Base-by-base conservation (phyloP, 192 early-diverging fungal genomes). In the Backusella parvicylindrica region DNA sequence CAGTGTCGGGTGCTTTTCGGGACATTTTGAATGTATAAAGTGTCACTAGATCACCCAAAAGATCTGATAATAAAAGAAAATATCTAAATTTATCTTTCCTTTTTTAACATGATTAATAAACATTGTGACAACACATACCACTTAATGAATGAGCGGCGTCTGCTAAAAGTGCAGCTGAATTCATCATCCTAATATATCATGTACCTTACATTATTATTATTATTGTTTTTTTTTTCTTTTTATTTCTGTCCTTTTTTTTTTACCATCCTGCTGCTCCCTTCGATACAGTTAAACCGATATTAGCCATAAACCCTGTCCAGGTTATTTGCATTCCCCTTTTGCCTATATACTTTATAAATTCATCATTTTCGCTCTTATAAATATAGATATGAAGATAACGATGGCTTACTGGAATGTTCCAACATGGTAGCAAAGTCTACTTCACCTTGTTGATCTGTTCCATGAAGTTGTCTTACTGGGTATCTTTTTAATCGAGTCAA, bases 121-220 rank as follows among this genome's bases (percentile, higher is more conserved):
- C n/a, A n/a, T 15, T 64, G 3, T 33, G 31, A 31, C 6, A 66
- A 70, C 41, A 60, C 53, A 60, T 80, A 89, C 90, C 86, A 76
- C 73, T 91, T 33, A 95, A 66, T 31, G 93, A 94, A 81, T 95
- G 94, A 5, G 87, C 87, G 0, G 92, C 94, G 70, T 95, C 94
- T 0, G 94, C 94, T 26, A 95, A 43, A 41, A 95, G 79, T 6
- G 92, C 88, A 4, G 93, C 91, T n/a, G 91, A 92, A 79, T 93
- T 92, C 83, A 89, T 86, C 8, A 83, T 26, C 83, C 85, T 84
- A 60, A 60, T 60, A 28, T 0, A 47, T 60, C 26, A 60, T 28
- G 8, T 60, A 26, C 53, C 21, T 23, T 72, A 18, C 32, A 43
- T 37, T 53, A 11, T 32, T 18, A 71, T 75, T 37, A 21, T 37